Conservation (phyloP, 1,284 basidiomycete genomes). For the Phenoliferia sp. region DNA sequence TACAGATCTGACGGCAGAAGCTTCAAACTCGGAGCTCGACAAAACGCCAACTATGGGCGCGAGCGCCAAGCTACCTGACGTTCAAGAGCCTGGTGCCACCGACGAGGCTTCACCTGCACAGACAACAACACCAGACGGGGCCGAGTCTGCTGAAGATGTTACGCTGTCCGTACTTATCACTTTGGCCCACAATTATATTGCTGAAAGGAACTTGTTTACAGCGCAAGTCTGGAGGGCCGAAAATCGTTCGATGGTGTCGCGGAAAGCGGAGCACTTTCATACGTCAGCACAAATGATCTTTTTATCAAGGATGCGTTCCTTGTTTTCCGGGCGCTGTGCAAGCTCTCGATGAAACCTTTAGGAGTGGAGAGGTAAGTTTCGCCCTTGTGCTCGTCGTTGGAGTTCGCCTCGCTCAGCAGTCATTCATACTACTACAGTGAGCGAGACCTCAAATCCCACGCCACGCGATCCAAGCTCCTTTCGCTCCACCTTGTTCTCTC, state of each 20-base stretch:
- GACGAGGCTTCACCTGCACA: neutral
- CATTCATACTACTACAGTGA: slow-evolving; percentile 60
- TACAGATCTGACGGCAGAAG: neutral
- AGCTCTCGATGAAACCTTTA: slow-evolving; percentile 94
- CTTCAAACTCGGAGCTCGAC: neutral
- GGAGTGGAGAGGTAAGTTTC: slow-evolving; percentile 74
- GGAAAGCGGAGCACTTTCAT: slow-evolving; percentile 5
- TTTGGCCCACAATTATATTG: neutral
- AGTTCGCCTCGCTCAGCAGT: neutral
- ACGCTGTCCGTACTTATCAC: slow-evolving; percentile 13
- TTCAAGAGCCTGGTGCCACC: neutral
- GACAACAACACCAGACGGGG: neutral
- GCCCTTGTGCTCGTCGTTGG: neutral
- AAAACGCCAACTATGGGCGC: slow-evolving; percentile 7
- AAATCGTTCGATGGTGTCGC: slow-evolving; percentile 29
- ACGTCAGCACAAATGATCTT: slow-evolving; percentile 37
- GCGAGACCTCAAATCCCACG: slow-evolving; percentile 85
- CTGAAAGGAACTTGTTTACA: neutral
- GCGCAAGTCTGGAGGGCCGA: slow-evolving; percentile 35
- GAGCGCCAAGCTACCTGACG: neutral
- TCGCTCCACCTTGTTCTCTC: slow-evolving; percentile 88
- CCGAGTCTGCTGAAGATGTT: slow-evolving; percentile 13
- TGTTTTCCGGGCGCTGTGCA: slow-evolving; percentile 90
- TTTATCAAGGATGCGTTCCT: slow-evolving; percentile 92
- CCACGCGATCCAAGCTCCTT: slow-evolving; percentile 90